phyloP scores from a whole-genome alignment of 305 asterid species.

The Withania somnifera region DNA sequence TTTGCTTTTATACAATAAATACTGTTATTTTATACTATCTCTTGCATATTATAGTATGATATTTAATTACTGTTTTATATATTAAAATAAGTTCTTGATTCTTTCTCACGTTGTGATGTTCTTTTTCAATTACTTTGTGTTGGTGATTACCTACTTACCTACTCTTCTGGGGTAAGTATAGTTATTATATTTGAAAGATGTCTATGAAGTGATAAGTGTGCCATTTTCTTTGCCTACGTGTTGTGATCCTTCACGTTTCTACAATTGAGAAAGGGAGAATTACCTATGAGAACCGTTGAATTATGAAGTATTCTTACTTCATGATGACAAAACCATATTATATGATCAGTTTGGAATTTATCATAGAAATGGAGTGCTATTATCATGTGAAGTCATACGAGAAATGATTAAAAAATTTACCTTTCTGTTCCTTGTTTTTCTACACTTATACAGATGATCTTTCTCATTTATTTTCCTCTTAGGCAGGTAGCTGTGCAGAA shows the following conservation, averaged over 20 bases:
- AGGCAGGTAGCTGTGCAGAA: not conserved
- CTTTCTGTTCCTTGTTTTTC: not conserved
- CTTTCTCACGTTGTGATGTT: not conserved
- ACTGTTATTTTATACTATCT: not conserved
- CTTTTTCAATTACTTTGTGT: not conserved
- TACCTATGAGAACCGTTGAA: not conserved
- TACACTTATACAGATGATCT: not conserved
- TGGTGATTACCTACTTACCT: slow-evolving; percentile 13
- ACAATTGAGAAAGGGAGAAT: slow-evolving; percentile 6
- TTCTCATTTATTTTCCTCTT: not conserved
- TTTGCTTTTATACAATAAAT: not conserved
- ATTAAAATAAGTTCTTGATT: not conserved
- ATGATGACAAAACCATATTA: not conserved
- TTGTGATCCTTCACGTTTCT: not conserved
- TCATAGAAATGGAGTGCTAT: not conserved
- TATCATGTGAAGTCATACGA: not conserved
- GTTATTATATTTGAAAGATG: not conserved
- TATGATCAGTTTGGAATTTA: not conserved
- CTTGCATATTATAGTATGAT: not conserved
- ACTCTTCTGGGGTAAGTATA: slow-evolving; percentile 9
- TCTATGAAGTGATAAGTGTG: slow-evolving; percentile 5
- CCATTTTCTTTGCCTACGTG: slow-evolving; percentile 14
- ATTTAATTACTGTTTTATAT: not conserved
- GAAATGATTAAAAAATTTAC: not conserved
- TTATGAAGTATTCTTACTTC: not conserved